phyloP scores from a whole-genome alignment of 2,329 filamentous ascomycete genomes.

The Xylaria sp. region DNA sequence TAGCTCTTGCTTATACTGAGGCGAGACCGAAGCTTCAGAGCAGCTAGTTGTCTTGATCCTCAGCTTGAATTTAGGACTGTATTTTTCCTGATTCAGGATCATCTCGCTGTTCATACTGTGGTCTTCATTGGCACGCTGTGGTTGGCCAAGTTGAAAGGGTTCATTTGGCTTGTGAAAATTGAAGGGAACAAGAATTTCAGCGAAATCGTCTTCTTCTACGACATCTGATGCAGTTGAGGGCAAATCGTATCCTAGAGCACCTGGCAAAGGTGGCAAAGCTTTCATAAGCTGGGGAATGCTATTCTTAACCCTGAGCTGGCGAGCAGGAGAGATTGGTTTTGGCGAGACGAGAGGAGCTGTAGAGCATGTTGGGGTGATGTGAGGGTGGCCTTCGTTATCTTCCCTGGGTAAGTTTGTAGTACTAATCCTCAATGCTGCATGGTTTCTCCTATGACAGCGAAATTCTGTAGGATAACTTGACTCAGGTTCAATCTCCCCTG shows the following conservation, averaged over 20 bases:
- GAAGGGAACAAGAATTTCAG: slow-evolving; percentile 48
- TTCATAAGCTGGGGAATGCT: slow-evolving; percentile 66
- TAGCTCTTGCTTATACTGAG: slow-evolving; percentile 28
- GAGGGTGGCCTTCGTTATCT: slow-evolving; percentile 44
- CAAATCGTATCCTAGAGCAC: slow-evolving; percentile 42
- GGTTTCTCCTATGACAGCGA: slow-evolving; percentile 45
- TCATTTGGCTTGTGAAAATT: slow-evolving; percentile 33
- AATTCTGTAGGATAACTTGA: slow-evolving; percentile 33
- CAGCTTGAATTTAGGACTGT: slow-evolving; percentile 45
- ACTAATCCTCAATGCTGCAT: slow-evolving; percentile 45
- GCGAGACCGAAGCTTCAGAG: slow-evolving; percentile 33
- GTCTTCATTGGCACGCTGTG: not conserved
- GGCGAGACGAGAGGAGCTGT: slow-evolving; percentile 56
- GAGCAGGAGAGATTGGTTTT: slow-evolving; percentile 60
- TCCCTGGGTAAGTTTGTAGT: slow-evolving; percentile 43
- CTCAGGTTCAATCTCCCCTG: slow-evolving; percentile 12
- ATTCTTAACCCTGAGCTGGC: slow-evolving; percentile 59
- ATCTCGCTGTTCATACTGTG: slow-evolving; percentile 1
- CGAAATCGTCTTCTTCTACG: slow-evolving; percentile 45
- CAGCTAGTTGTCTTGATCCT: slow-evolving; percentile 42
- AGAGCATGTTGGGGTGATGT: slow-evolving; percentile 47
- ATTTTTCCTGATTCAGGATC: slow-evolving; percentile 32
- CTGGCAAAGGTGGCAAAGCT: slow-evolving; percentile 59
- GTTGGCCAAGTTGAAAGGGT: not conserved
- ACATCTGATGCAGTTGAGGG: slow-evolving; percentile 39